A percentile compares a stretch with the other conserved stretches of the same genome.
phyloP scores from a whole-genome alignment of 1,284 basidiomycete species.

The Calocybe gambosa region DNA sequence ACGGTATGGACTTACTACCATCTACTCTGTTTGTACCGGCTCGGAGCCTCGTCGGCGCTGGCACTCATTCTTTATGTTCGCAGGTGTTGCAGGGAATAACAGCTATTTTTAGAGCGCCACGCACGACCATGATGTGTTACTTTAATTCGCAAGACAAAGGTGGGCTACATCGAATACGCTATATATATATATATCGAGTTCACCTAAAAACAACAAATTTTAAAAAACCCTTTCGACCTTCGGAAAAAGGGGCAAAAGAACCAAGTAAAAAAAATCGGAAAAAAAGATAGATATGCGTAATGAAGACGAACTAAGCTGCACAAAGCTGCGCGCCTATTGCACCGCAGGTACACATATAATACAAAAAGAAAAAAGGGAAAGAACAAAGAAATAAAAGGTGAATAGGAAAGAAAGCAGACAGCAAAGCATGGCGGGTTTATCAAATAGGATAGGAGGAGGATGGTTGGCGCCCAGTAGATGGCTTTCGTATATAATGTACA shows the following conservation, averaged over 20 bases:
- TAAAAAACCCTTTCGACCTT: no score
- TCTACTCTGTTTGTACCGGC: no score
- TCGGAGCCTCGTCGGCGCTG: no score
- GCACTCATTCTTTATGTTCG: no score
- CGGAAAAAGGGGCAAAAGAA: background rate
- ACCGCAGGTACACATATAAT: constrained; percentile 13
- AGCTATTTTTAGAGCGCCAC: no score
- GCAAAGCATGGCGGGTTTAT: constrained; percentile 17
- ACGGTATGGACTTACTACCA: no score
- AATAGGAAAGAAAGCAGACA: constrained; percentile 15
- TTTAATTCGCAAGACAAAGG: background rate
- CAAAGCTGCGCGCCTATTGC: constrained; percentile 12
- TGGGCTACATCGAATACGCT: background rate
- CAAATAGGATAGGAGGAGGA: constrained; percentile 1
- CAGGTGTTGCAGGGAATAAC: no score
- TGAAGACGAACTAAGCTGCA: constrained; percentile 1
- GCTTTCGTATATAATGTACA: constrained; percentile 10
- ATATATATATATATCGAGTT: background rate
- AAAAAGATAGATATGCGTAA: constrained; percentile 8
- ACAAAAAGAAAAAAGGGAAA: constrained; percentile 11
- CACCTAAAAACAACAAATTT: background rate
- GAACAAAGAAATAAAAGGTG: constrained; percentile 5
- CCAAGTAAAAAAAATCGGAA: background rate
- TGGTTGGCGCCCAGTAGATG: background rate
- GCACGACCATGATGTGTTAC: no score